A percentile compares a stretch with the other conserved stretches of the same genome.
These are phyloP conservation scores for Nakazawaea ishiwadae DNA, from an alignment of 805 yeast species.

Conservation along the genomic window DNA sequence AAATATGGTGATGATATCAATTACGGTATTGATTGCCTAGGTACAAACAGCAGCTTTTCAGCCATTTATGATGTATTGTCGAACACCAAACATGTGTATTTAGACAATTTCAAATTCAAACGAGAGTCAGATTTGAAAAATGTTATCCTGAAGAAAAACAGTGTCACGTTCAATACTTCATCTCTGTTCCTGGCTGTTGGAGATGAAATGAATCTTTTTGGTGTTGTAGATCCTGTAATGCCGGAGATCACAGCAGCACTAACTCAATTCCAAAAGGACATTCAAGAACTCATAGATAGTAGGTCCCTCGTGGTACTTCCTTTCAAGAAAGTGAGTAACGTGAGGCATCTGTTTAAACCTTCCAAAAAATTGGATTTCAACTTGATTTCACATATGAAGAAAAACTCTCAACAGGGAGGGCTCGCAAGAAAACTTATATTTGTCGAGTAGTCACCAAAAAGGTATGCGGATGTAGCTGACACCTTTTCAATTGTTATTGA, in stretches of 20 bases:
- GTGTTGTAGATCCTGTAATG: constrained; percentile 6
- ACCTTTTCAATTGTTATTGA: too few relatives aligned
- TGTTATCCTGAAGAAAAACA: constrained; percentile 25
- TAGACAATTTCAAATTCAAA: constrained; percentile 30
- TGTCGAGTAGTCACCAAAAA: too few relatives aligned
- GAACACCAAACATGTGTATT: constrained; percentile 25
- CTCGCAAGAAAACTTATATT: too few relatives aligned
- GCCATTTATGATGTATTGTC: constrained; percentile 30
- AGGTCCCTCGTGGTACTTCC: neutral
- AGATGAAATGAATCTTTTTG: constrained; percentile 28
- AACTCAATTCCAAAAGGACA: constrained; percentile 17
- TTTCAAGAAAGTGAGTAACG: neutral
- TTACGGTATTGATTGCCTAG: constrained; percentile 30
- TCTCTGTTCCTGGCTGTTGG: constrained; percentile 35
- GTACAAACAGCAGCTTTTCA: constrained; percentile 17
- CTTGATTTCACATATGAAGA: too few relatives aligned
- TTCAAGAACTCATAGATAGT: constrained; percentile 11
- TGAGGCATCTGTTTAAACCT: too few relatives aligned
- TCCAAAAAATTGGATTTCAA: too few relatives aligned
- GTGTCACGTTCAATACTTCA: constrained; percentile 28
- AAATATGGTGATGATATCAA: constrained; percentile 23
- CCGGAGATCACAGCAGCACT: constrained; percentile 14
- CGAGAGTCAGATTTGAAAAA: constrained; percentile 17
- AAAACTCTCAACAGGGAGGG: too few relatives aligned
- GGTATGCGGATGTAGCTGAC: too few relatives aligned